Evolutionary conservation across 148 eudicot species (phyloP).

Genomic region (Vaccinium myrtillus): DNA sequence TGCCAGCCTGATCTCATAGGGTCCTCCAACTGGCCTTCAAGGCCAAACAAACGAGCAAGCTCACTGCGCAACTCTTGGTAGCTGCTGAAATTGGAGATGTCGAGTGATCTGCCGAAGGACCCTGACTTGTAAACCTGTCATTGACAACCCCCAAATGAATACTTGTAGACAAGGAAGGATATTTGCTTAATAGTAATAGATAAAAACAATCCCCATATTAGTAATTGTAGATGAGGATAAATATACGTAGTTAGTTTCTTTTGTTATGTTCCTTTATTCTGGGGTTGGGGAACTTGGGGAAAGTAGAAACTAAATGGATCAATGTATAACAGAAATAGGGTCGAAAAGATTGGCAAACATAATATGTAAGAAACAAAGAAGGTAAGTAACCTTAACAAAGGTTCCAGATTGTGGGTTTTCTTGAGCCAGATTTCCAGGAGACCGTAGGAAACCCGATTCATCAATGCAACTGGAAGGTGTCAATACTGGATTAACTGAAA

Average conservation of each 20-base stretch:
- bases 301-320: background rate
- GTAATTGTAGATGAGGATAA: too few species aligned
- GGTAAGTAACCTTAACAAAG: conserved; percentile 63
- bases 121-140: conserved; percentile 90
- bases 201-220: background rate
- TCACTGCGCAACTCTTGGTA: conserved; percentile 89
- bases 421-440: conserved; percentile 69
- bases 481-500: conserved; percentile 51
- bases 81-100: conserved; percentile 94
- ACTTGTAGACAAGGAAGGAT: background rate
- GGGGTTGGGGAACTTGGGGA: background rate
- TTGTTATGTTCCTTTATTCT: background rate
- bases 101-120: conserved; percentile 91
- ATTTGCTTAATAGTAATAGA: background rate
- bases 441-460: conserved; percentile 78
- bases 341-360: background rate
- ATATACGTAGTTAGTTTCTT: background rate
- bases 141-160: background rate
- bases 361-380: background rate
- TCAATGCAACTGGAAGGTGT: conserved; percentile 65
- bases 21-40: conserved; percentile 86
- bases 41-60: conserved; percentile 90
- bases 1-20: conserved; percentile 99
- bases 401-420: conserved; percentile 54
- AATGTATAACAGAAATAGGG: background rate